A percentile compares a stretch with the other conserved stretches of the same genome.
These are phyloP conservation scores for Ceratocystis huliohia DNA, from an alignment of 2,329 filamentous ascomycete genomes.

Conservation along the genomic window DNA sequence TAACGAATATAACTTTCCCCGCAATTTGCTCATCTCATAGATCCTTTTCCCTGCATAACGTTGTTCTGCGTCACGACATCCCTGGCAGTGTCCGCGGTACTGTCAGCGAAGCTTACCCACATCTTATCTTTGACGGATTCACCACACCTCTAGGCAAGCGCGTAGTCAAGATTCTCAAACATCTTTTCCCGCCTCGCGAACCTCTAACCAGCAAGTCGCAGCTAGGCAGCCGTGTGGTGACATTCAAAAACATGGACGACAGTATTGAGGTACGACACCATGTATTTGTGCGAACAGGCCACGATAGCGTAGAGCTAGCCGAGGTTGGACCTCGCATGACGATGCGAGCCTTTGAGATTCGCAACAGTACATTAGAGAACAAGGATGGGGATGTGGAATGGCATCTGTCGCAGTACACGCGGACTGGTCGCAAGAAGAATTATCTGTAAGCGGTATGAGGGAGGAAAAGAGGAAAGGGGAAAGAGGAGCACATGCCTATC, in stretches of 20 bases:
- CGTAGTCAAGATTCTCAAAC: slow-evolving; percentile 81
- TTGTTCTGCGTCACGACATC: slow-evolving; percentile 84
- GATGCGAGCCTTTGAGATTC: slow-evolving; percentile 91
- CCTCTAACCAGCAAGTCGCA: slow-evolving; percentile 57
- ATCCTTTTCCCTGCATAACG: slow-evolving; percentile 82
- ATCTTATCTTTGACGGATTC: slow-evolving; percentile 93
- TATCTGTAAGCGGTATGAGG: slow-evolving; percentile 51
- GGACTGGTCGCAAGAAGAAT: slow-evolving; percentile 89
- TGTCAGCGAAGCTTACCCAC: slow-evolving; percentile 83
- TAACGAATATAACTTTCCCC: not conserved
- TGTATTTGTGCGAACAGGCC: slow-evolving; percentile 87
- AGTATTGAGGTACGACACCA: slow-evolving; percentile 71
- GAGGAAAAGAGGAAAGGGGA: not conserved
- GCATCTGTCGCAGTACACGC: slow-evolving; percentile 89
- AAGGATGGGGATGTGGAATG: slow-evolving; percentile 94
- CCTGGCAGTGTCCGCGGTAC: slow-evolving; percentile 77
- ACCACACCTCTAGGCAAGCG: slow-evolving; percentile 65
- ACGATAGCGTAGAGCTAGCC: slow-evolving; percentile 75
- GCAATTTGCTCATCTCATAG: slow-evolving; percentile 33
- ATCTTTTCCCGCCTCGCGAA: slow-evolving; percentile 84
- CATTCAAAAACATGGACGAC: slow-evolving; percentile 88
- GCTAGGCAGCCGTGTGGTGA: slow-evolving; percentile 77
- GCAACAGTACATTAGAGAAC: slow-evolving; percentile 80
- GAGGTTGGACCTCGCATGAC: slow-evolving; percentile 93
- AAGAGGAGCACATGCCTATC: not conserved